Evolutionary conservation across 805 yeast genomes (phyloP), one percentile per base, ranked within the genome.

Genomic region (Ogataea trehaloabstinens): DNA sequence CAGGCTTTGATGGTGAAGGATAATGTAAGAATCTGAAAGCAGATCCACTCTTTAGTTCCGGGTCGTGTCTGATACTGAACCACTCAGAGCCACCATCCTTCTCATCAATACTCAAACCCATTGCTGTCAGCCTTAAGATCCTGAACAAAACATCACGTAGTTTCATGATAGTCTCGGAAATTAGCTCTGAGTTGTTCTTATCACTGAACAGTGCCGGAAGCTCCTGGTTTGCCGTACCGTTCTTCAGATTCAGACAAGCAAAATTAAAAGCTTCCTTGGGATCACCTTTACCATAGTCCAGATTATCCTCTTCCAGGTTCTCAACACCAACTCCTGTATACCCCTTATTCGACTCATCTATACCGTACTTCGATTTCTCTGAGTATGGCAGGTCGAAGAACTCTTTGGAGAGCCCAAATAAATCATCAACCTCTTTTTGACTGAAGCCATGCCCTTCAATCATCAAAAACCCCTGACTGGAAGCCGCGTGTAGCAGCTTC

Each of bases 11-110:
- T 6, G 71, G 78, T 8, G 80, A 73, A 1, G 93, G 95, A 53
- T 85, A 85, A 51, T 79, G 86, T 31, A 85, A 63, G 51, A 86
- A 67, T 53, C 95, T 66, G 53, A 86, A 73, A 0, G 86, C 74
- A 2, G 86, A 68, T 11, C 89, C 88, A 18, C 83, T 76, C 11
- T 28, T 33, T 35, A 71, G 66, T 12, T 61, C 63, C 0, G 80
- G 72, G 24, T 67, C 63, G 51, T 82, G 86, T 51, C 84, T 73
- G 6, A 73, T 65, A 24, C 72, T 65, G 59, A 85, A 84, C 86
- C 89, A 85, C 13, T 77, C 68, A 8, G 55, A 53, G 41, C 73
- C 78, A 33, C 80, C 80, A 22, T 61, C 58, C 3, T 60, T 47
- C 39, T 73, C 78, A 42, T 82, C 84, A 31, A 85, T 76, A 41